Percentiles rank a stretch among this genome's conserved stretches.
Conservation (phyloP, 2,329 filamentous ascomycete species). For the Aspergillus tubingensis region DNA sequence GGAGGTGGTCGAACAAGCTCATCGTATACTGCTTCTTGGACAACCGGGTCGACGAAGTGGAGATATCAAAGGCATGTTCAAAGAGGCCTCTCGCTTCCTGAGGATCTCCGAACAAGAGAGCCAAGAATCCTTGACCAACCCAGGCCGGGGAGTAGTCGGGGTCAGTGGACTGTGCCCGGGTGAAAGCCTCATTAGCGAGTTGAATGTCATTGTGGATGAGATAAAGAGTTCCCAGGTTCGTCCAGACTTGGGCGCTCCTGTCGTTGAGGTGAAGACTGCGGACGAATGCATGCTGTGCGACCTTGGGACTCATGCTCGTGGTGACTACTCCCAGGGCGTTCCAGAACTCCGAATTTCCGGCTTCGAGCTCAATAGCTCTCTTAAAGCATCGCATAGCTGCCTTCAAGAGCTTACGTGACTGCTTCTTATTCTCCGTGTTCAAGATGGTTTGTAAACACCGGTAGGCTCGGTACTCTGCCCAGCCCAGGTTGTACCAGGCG, state of each 20-base stretch:
- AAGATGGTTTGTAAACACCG: conserved; percentile 56
- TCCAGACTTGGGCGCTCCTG: conserved; percentile 80
- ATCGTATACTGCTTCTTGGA: conserved; percentile 77
- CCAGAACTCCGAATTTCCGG: conserved; percentile 95
- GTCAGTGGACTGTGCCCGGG: conserved; percentile 87
- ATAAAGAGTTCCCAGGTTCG: conserved; percentile 85
- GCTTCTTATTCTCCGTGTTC: conserved; percentile 51
- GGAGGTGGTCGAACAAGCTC: conserved; percentile 78
- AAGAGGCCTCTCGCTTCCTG: conserved; percentile 83
- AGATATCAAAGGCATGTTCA: conserved; percentile 91
- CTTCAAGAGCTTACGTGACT: conserved; percentile 67
- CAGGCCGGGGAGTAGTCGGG: conserved; percentile 92
- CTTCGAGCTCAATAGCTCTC: conserved; percentile 89
- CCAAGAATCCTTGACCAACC: conserved; percentile 88
- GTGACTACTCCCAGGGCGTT: conserved; percentile 92
- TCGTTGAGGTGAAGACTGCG: conserved; percentile 92
- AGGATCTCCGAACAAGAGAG: conserved; percentile 70
- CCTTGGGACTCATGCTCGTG: conserved; percentile 77
- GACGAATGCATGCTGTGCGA: conserved; percentile 91
- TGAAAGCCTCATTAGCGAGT: conserved; percentile 88
- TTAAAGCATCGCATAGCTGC: conserved; percentile 91
- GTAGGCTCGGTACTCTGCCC: conserved; percentile 85
- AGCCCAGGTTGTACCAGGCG: conserved; percentile 96
- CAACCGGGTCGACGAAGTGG: conserved; percentile 71
- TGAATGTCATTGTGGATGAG: conserved; percentile 79